phyloP scores from a whole-genome alignment of 1,284 basidiomycete genomes.

The Irpex lacteus region DNA sequence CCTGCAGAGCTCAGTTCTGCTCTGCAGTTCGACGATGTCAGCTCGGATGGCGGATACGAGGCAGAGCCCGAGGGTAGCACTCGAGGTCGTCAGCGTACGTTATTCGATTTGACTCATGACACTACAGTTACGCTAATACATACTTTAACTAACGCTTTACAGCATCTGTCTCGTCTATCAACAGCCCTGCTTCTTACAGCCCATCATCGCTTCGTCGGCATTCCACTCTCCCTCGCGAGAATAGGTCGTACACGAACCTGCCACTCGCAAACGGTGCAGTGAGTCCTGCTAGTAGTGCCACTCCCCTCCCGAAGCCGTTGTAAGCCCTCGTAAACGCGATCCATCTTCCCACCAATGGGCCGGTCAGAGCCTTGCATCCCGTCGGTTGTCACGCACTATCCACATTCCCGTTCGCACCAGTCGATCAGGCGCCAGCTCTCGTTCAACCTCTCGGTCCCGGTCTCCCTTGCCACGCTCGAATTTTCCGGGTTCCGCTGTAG shows the following conservation, averaged over 20 bases:
- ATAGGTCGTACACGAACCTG: constrained; percentile 45
- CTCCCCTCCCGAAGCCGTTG: constrained; percentile 54
- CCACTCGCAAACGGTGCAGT: constrained; percentile 50
- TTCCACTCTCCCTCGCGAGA: constrained; percentile 62
- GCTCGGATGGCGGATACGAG: constrained; percentile 78
- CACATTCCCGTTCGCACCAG: constrained; percentile 70
- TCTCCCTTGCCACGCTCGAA: constrained; percentile 84
- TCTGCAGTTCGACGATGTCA: constrained; percentile 64
- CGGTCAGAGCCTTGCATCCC: constrained; percentile 54
- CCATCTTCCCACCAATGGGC: constrained; percentile 52
- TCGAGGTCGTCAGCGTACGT: constrained; percentile 68
- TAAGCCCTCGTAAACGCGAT: constrained; percentile 59
- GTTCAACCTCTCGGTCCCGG: constrained; percentile 92
- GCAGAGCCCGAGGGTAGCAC: constrained; percentile 61
- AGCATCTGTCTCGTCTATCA: constrained; percentile 55
- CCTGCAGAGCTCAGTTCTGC: constrained; percentile 52
- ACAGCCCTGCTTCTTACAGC: constrained; percentile 31
- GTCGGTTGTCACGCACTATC: constrained; percentile 77
- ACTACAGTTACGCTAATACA: neutral
- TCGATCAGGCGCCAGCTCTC: constrained; percentile 81
- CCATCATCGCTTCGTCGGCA: constrained; percentile 68
- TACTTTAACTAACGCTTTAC: neutral
- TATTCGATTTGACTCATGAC: constrained; percentile 14
- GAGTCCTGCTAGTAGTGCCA: constrained; percentile 47
- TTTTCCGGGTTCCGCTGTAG: constrained; percentile 55